Conservation (phyloP, 495 filamentous ascomycete genomes). For the Penicillium crystallinum region DNA sequence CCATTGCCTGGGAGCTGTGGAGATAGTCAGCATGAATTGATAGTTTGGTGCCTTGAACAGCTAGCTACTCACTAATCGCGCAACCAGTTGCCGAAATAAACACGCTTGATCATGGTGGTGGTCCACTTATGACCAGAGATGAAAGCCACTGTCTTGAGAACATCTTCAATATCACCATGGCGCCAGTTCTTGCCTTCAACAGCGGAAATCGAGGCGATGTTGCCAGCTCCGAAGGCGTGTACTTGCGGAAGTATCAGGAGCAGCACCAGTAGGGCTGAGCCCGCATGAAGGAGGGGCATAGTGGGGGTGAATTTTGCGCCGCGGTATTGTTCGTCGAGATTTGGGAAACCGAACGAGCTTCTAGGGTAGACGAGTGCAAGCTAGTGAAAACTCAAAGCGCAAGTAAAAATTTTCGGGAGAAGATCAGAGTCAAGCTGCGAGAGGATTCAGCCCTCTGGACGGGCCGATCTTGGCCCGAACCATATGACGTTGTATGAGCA, state of each 20-base stretch:
- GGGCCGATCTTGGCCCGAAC: conserved; percentile 4
- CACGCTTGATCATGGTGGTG: conserved; percentile 77
- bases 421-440: not conserved
- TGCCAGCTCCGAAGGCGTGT: conserved; percentile 83
- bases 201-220: conserved; percentile 88
- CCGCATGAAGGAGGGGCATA: conserved; percentile 31
- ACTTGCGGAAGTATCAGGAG: conserved; percentile 50
- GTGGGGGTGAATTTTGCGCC: conserved; percentile 5
- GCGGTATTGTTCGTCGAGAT: not conserved
- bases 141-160: conserved; percentile 82
- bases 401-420: not conserved
- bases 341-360: not conserved
- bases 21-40: conserved; percentile 12
- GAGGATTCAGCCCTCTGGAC: not conserved
- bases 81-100: conserved; percentile 75
- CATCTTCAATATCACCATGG: conserved; percentile 96
- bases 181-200: conserved; percentile 95
- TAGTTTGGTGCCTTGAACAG: not conserved
- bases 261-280: conserved; percentile 44
- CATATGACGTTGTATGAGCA: conserved; percentile 1
- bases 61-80: conserved; percentile 39
- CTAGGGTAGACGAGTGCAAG: not conserved
- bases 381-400: not conserved
- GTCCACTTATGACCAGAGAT: conserved; percentile 94
- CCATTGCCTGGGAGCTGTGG: conserved; percentile 76